Evolutionary conservation across 2,329 filamentous ascomycete genomes (phyloP).

Genomic region (Phoma sp.): DNA sequence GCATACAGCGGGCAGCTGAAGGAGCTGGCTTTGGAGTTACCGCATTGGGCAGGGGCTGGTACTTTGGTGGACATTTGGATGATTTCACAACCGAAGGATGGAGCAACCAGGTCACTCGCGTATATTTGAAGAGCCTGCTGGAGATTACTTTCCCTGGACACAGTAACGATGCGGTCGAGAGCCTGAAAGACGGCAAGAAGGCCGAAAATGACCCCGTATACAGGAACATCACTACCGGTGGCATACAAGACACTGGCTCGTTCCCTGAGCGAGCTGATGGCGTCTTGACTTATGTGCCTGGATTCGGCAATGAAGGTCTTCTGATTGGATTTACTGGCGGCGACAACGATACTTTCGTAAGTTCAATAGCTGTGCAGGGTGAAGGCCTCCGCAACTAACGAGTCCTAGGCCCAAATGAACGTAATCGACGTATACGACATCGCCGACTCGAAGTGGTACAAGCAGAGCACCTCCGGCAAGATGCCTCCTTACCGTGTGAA

Average conservation of each 20-base stretch:
- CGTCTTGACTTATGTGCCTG: slow-evolving; percentile 75
- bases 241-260: slow-evolving; percentile 68
- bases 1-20: slow-evolving; percentile 73
- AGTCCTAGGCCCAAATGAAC: slow-evolving; percentile 67
- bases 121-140: slow-evolving; percentile 76
- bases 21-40: slow-evolving; percentile 75
- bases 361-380: slow-evolving; percentile 19
- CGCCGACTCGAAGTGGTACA: slow-evolving; percentile 72
- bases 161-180: slow-evolving; percentile 66
- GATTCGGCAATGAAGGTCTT: slow-evolving; percentile 76
- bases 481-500: slow-evolving; percentile 66
- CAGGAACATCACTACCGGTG: slow-evolving; percentile 76
- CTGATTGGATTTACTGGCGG: slow-evolving; percentile 80
- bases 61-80: slow-evolving; percentile 80
- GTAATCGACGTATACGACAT: slow-evolving; percentile 83
- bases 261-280: slow-evolving; percentile 79
- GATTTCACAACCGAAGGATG: slow-evolving; percentile 68
- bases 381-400: slow-evolving; percentile 10
- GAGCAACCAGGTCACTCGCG: slow-evolving; percentile 67
- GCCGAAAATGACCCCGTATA: slow-evolving; percentile 70
- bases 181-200: slow-evolving; percentile 59
- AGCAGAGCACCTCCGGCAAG: slow-evolving; percentile 69
- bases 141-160: slow-evolving; percentile 79
- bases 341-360: slow-evolving; percentile 68
- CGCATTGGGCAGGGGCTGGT: slow-evolving; percentile 74